Evolutionary conservation across 1,139 yeast genomes (phyloP).

Genomic region (Saccharomyces uvarum): DNA sequence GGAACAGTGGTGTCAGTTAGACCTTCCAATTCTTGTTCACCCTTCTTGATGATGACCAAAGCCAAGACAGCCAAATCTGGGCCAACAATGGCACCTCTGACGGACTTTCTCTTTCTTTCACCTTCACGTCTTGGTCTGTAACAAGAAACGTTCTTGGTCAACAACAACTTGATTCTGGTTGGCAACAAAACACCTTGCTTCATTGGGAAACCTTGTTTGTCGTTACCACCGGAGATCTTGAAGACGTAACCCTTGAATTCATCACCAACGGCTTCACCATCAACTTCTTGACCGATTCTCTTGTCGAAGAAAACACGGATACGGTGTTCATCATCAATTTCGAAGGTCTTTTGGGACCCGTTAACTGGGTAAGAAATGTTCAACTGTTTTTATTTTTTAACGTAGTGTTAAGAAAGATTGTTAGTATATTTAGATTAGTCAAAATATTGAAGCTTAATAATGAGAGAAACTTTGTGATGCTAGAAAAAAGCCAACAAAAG

Average conservation of each 20-base stretch:
- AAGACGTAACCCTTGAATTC: conserved; percentile 99
- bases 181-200: conserved; percentile 99
- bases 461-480: background rate
- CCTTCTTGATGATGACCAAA: conserved; percentile 92
- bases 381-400: conserved; percentile 45
- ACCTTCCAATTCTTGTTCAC: conserved; percentile 93
- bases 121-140: conserved; percentile 99
- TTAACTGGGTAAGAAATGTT: conserved; percentile 99
- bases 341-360: conserved; percentile 98
- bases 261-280: conserved; percentile 96
- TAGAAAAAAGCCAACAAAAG: background rate
- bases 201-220: conserved; percentile 99
- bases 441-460: background rate
- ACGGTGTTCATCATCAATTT: conserved; percentile 98
- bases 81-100: conserved; percentile 98
- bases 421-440: conserved; percentile 6
- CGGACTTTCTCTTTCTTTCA: conserved; percentile 99
- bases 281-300: conserved; percentile 99
- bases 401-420: conserved; percentile 6
- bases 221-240: conserved; percentile 99
- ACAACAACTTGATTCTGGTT: conserved; percentile 95
- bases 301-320: conserved; percentile 97
- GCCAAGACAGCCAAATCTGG: conserved; percentile 94
- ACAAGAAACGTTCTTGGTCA: conserved; percentile 93
- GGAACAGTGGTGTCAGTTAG: conserved; percentile 90